Base-by-base conservation (phyloP, 805 yeast genomes). In the Lipomyces sp. region DNA sequence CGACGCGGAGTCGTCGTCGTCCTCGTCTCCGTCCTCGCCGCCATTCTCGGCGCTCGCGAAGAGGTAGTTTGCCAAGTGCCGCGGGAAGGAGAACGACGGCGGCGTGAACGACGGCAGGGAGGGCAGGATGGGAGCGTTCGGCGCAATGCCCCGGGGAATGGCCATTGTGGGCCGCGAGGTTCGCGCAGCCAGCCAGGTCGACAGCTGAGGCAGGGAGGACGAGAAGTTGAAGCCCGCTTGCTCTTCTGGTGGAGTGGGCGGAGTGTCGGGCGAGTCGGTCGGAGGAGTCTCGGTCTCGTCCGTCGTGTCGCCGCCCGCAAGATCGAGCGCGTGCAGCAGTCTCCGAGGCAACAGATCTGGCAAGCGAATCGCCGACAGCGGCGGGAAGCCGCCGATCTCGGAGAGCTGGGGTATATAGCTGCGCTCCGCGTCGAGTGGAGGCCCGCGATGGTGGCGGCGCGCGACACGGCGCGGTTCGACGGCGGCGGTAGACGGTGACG, bases 401-500 rank as follows among this genome's bases (percentile, higher is more conserved):
- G 58, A 54, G 14, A 54, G n/a, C 43, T 54, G 49, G 6, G 58
- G 58, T 19, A 54, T 54, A 18, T 45, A 45, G 19, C 33, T 45
- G 29, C 39, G 29, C 29, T 26, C 29, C 10, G 6, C 10, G 29
- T 26, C 29, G 29, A 10, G 10, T 26, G 29, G 10, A 10, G 29
- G 10, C 29, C 10, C 29, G 29, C 29, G 29, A 26, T 10, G 29
- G 10, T 7, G 29, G 29, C 29, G 29, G 10, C 29, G 29, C 29
- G 29, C n/a, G n/a, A n/a, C n/a, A n/a, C n/a, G n/a, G n/a, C n/a
- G n/a, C n/a, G n/a, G n/a, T n/a, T n/a, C n/a, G n/a, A n/a, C n/a
- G n/a, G n/a, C n/a, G n/a, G n/a, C n/a, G n/a, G n/a, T n/a, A n/a
- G n/a, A n/a, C n/a, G n/a, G n/a, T n/a, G n/a, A n/a, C n/a, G n/a